Conservation (phyloP, 2,329 filamentous ascomycete species). For the Alternaria conjuncta region DNA sequence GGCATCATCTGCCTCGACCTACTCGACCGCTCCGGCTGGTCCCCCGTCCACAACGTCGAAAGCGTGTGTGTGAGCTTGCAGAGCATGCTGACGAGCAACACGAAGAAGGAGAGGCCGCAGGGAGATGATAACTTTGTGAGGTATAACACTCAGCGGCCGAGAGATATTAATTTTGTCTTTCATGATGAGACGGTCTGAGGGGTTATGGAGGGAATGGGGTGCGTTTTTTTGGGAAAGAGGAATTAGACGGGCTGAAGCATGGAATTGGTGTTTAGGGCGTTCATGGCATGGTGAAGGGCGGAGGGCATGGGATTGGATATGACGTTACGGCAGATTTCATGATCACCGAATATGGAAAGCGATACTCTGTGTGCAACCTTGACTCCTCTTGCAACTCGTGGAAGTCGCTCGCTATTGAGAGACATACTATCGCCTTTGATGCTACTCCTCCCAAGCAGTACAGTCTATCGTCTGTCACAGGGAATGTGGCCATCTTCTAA, state of each 20-base stretch:
- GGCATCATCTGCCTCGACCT: conserved; percentile 98
- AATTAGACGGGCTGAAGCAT: background rate
- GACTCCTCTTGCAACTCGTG: background rate
- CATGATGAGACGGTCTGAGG: conserved; percentile 74
- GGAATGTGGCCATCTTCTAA: background rate
- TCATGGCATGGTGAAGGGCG: too few relatives aligned
- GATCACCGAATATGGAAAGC: background rate
- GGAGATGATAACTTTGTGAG: conserved; percentile 90
- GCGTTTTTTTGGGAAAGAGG: background rate
- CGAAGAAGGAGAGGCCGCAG: conserved; percentile 85
- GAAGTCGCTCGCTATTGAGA: background rate
- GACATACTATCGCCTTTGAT: background rate
- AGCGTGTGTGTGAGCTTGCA: conserved; percentile 97
- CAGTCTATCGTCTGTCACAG: background rate
- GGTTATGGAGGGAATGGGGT: background rate
- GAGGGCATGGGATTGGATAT: background rate
- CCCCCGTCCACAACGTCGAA: conserved; percentile 95
- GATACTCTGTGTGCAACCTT: background rate
- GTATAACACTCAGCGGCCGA: conserved; percentile 77
- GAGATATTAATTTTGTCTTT: conserved; percentile 92
- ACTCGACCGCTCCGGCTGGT: conserved; percentile 87
- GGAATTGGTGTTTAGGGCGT: background rate
- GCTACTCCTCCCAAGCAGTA: background rate
- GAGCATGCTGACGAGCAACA: conserved; percentile 97
- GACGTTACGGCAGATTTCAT: background rate